Percentiles rank a stretch among this genome's conserved stretches.
phyloP scores from a whole-genome alignment of 257 asterid species.

The Solanum medicagineum region DNA sequence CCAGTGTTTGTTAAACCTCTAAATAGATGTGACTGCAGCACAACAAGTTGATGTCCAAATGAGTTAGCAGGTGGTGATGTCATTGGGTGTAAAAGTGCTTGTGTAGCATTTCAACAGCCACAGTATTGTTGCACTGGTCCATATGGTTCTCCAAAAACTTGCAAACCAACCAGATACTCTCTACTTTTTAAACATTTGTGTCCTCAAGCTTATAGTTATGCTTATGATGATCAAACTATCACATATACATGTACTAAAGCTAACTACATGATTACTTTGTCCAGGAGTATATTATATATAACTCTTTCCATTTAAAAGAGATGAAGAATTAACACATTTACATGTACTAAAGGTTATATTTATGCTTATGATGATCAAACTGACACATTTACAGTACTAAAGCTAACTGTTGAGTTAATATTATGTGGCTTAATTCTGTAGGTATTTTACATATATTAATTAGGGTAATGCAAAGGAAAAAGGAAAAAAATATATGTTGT shows the following conservation, averaged over 20 bases:
- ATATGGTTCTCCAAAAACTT: slow-evolving; percentile 12
- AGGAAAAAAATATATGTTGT: too few relatives aligned
- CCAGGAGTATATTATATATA: slow-evolving; percentile 3
- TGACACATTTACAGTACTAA: slow-evolving; percentile 37
- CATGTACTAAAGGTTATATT: neutral
- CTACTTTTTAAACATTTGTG: slow-evolving; percentile 22
- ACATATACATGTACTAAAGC: slow-evolving; percentile 31
- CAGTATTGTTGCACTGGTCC: slow-evolving; percentile 38
- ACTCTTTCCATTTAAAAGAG: too few relatives aligned
- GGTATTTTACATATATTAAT: too few relatives aligned
- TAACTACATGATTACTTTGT: slow-evolving; percentile 24
- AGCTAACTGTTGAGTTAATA: neutral
- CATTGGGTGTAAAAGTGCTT: slow-evolving; percentile 46
- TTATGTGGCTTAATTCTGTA: too few relatives aligned
- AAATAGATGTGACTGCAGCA: neutral
- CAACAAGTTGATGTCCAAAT: slow-evolving; percentile 28
- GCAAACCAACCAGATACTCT: slow-evolving; percentile 29
- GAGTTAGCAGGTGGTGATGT: slow-evolving; percentile 16
- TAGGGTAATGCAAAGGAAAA: too few relatives aligned
- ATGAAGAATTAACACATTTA: too few relatives aligned
- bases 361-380: slow-evolving; percentile 42
- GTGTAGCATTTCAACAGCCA: slow-evolving; percentile 22
- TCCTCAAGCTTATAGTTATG: slow-evolving; percentile 52
- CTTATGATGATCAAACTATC: slow-evolving; percentile 38
- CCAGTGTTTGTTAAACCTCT: slow-evolving; percentile 14